phyloP scores from a whole-genome alignment of 2,329 filamentous ascomycete species.

The Fusarium begoniae region DNA sequence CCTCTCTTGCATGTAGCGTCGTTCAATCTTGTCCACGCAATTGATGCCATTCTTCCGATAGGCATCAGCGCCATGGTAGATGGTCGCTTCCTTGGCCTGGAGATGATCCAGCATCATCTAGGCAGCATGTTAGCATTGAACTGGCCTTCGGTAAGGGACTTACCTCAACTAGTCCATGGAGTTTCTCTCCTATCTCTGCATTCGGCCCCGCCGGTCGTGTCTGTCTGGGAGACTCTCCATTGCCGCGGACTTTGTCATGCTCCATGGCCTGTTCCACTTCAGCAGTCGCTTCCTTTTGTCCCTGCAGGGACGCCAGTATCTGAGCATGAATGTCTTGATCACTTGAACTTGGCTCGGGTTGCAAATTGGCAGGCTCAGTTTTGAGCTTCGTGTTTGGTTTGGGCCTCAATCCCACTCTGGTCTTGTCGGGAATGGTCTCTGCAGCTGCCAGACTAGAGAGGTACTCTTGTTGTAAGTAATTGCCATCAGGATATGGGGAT shows the following conservation, averaged over 20 bases:
- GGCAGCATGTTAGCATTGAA: slow-evolving; percentile 19
- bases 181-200: slow-evolving; percentile 17
- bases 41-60: slow-evolving; percentile 35
- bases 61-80: slow-evolving; percentile 27
- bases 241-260: not conserved
- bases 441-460: slow-evolving; percentile 1
- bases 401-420: not conserved
- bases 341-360: not conserved
- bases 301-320: slow-evolving; percentile 27
- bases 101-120: slow-evolving; percentile 41
- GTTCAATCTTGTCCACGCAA: slow-evolving; percentile 37
- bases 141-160: not conserved
- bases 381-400: not conserved
- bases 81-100: slow-evolving; percentile 30
- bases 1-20: slow-evolving; percentile 34
- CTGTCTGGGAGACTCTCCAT: not conserved
- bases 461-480: slow-evolving; percentile 4
- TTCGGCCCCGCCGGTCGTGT: not conserved
- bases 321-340: slow-evolving; percentile 27
- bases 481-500: slow-evolving; percentile 1
- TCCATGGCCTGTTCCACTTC: not conserved
- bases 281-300: not conserved
- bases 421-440: not conserved
- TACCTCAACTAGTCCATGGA: slow-evolving; percentile 42
- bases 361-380: not conserved